These are phyloP conservation scores for Nidularia pulvinata DNA, from an alignment of 768 basidiomycete species.

Conservation along the genomic window DNA sequence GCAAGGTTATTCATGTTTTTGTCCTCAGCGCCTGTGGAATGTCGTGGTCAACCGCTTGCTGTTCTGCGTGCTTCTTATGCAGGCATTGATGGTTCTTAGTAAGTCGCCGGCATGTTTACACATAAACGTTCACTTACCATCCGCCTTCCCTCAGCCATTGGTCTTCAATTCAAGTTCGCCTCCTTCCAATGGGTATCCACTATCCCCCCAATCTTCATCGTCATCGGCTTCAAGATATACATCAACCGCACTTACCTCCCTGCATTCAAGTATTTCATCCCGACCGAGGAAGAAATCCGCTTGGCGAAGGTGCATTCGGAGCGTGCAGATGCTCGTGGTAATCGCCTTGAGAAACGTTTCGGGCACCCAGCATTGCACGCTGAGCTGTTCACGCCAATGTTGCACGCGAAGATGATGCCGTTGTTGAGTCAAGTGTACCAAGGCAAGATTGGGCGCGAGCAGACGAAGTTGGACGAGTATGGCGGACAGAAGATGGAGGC, in stretches of 20 bases:
- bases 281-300: slow-evolving; percentile 76
- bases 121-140: neutral
- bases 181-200: slow-evolving; percentile 80
- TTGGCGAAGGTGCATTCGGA: slow-evolving; percentile 77
- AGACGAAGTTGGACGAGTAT: slow-evolving; percentile 74
- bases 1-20: neutral
- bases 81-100: slow-evolving; percentile 86
- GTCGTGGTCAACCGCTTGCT: slow-evolving; percentile 90
- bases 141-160: slow-evolving; percentile 58
- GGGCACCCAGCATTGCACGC: slow-evolving; percentile 90
- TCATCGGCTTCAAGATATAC: slow-evolving; percentile 85
- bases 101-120: slow-evolving; percentile 24
- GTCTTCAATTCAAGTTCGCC: slow-evolving; percentile 74
- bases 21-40: slow-evolving; percentile 84
- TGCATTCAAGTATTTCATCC: slow-evolving; percentile 82
- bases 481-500: slow-evolving; percentile 79
- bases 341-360: slow-evolving; percentile 88
- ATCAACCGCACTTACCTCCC: slow-evolving; percentile 66
- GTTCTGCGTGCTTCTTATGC: slow-evolving; percentile 82
- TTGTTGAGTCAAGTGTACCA: slow-evolving; percentile 74
- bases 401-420: slow-evolving; percentile 85
- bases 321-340: slow-evolving; percentile 67
- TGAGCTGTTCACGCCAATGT: slow-evolving; percentile 87
- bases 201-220: slow-evolving; percentile 84
- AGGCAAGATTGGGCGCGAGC: slow-evolving; percentile 65